These are phyloP conservation scores for Clohesyomyces aquaticus DNA, from an alignment of 495 filamentous ascomycete genomes.

Conservation along the genomic window DNA sequence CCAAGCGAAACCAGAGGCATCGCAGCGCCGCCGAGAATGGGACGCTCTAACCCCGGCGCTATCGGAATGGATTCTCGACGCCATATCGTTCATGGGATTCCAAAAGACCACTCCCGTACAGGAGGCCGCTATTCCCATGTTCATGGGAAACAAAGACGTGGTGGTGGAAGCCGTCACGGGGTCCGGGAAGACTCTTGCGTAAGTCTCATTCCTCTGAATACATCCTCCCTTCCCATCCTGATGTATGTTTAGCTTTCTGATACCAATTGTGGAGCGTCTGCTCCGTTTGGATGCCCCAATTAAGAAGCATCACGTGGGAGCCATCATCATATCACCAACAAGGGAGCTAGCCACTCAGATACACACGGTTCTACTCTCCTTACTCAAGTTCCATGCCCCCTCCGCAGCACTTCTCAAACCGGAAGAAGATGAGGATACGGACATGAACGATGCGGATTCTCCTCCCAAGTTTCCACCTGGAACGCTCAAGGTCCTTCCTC, in stretches of 20 bases:
- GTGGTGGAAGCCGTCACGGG: conserved; percentile 97
- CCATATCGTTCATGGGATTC: conserved; percentile 82
- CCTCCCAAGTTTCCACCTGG: conserved; percentile 56
- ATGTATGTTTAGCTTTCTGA: conserved; percentile 60
- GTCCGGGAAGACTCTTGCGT: conserved; percentile 87
- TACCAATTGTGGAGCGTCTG: conserved; percentile 85
- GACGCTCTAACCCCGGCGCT: conserved; percentile 74
- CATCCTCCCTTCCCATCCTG: neutral
- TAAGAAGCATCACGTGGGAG: conserved; percentile 86
- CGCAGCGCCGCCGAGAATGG: conserved; percentile 63
- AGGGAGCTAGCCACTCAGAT: conserved; percentile 92
- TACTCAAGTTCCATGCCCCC: conserved; percentile 79
- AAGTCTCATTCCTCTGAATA: neutral
- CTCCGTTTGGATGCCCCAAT: conserved; percentile 73
- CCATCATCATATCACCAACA: conserved; percentile 90
- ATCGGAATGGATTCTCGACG: conserved; percentile 90
- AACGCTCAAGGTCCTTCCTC: conserved; percentile 68
- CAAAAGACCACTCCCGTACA: conserved; percentile 90
- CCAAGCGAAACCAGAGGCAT: conserved; percentile 16
- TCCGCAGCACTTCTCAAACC: conserved; percentile 67
- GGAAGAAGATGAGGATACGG: conserved; percentile 48
- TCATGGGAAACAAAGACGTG: conserved; percentile 92
- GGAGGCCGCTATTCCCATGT: conserved; percentile 88
- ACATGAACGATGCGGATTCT: conserved; percentile 52
- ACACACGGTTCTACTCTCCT: conserved; percentile 72